Conservation (phyloP, 306 rosid species). For the Datisca glomerata region DNA sequence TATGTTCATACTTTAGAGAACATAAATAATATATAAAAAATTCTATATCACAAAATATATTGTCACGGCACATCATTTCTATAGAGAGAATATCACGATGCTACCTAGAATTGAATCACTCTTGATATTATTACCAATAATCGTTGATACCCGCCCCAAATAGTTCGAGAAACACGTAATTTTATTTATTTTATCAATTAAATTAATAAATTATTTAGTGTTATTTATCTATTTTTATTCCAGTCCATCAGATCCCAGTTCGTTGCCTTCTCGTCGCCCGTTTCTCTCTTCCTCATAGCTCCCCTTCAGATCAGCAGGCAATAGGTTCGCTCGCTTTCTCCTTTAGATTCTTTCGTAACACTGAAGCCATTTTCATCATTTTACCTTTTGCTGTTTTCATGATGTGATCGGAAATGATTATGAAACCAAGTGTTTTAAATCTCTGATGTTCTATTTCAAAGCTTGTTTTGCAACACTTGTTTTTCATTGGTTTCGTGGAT, state of each 20-base stretch:
- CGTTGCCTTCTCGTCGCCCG: slow-evolving; percentile 12
- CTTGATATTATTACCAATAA: too few species aligned
- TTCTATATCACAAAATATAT: too few species aligned
- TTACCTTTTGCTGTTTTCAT: background rate
- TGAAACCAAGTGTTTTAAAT: background rate
- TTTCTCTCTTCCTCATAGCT: slow-evolving; percentile 17
- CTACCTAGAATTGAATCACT: too few species aligned
- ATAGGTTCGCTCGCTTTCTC: slow-evolving; percentile 13
- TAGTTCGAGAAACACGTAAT: too few species aligned
- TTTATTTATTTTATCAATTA: background rate
- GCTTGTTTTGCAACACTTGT: background rate
- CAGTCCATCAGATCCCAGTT: slow-evolving; percentile 22
- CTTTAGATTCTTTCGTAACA: slow-evolving; percentile 29
- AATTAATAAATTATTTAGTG: background rate
- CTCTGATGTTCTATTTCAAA: background rate
- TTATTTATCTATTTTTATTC: slow-evolving; percentile 1
- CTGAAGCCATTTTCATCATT: background rate
- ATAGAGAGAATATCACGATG: too few species aligned
- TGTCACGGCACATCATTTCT: too few species aligned
- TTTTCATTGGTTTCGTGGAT: background rate
- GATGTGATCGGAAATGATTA: background rate
- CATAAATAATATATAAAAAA: too few species aligned
- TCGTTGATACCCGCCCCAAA: too few species aligned
- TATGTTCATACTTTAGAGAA: too few species aligned
- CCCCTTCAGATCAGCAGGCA: slow-evolving; percentile 41